Evolutionary conservation across 768 basidiomycete species (phyloP), one percentile per base, ranked within the genome.

Genomic region (Ramaria sp.): DNA sequence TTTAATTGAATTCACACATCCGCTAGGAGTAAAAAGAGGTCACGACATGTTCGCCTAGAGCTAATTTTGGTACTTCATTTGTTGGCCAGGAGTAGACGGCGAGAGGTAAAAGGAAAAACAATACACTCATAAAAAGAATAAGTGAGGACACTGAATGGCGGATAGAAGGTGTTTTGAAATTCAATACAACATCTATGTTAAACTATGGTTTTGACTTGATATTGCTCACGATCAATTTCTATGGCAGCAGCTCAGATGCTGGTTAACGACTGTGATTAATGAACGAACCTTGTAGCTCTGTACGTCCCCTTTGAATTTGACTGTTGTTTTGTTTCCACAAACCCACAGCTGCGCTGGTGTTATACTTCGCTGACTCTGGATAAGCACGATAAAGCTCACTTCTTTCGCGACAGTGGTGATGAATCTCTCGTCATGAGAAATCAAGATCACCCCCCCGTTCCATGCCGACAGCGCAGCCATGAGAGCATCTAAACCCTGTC

Each of bases 361-460:
- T 39, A 59, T 58, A 5, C 59, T 45, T 22, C 43, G 43, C 34
- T 15, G 22, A n/a, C 39, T 27, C 38, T 11, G 2, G 12, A 34
- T 13, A 50, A 50, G 19, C 55, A 49, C 17, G 19, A 34, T 11
- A 12, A 37, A 30, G 62, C 78, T 27, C 62, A 88, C 90, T 77
- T 92, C 85, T 67, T 81, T 83, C 4, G 90, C 86, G 19, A 93
- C 91, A 15, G 82, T 84, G 15, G 91, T 94, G 64, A 94, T 95
- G 68, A 95, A 97, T 51, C 91, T 75, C 67, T 95, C 92, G 76
- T 97, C 94, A 79, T 96, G 94, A 60, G 89, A 92, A 63, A 93
- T 91, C 62, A 92, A 75, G 60, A 95, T 93, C 7, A 94, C 90
- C 31, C 91, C 91, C 9, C 92, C 92, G 62, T 91, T 91, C 88